phyloP scores from a whole-genome alignment of 257 asterid genomes.

The Agastache rugosa region DNA sequence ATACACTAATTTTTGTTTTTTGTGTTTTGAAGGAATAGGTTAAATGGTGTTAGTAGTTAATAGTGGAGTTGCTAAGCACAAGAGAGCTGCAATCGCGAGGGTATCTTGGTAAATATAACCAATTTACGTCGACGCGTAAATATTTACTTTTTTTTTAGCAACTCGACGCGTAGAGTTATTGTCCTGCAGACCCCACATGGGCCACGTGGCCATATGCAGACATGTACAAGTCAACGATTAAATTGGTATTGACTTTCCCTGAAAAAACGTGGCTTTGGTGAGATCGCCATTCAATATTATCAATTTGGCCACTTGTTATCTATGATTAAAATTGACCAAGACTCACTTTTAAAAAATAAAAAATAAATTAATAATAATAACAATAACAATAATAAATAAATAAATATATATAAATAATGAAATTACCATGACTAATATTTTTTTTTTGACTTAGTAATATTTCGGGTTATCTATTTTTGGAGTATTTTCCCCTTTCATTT shows the following conservation, averaged over 20 bases:
- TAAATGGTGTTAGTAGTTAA: too few species aligned
- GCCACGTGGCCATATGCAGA: not conserved
- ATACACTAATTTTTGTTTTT: too few species aligned
- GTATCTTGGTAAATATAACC: not conserved
- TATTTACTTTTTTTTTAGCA: not conserved
- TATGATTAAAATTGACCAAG: not conserved
- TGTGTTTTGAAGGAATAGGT: too few species aligned
- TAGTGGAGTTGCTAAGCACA: too few species aligned
- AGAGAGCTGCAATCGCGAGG: not conserved
- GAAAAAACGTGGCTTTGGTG: not conserved
- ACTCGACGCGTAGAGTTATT: not conserved
- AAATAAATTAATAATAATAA: too few species aligned
- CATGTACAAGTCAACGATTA: constrained; percentile 27
- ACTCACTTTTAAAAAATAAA: not conserved
- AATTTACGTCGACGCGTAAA: not conserved
- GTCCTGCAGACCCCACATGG: not conserved
- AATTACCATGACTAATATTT: too few species aligned
- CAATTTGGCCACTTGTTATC: constrained; percentile 30
- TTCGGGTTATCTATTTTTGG: too few species aligned
- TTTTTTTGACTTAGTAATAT: too few species aligned
- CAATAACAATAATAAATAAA: too few species aligned
- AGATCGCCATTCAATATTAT: not conserved
- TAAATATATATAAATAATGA: too few species aligned
- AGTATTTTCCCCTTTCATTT: too few species aligned
- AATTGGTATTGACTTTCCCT: not conserved